Base-by-base conservation (phyloP, 805 yeast genomes). In the Monosporozyma aerobia region DNA sequence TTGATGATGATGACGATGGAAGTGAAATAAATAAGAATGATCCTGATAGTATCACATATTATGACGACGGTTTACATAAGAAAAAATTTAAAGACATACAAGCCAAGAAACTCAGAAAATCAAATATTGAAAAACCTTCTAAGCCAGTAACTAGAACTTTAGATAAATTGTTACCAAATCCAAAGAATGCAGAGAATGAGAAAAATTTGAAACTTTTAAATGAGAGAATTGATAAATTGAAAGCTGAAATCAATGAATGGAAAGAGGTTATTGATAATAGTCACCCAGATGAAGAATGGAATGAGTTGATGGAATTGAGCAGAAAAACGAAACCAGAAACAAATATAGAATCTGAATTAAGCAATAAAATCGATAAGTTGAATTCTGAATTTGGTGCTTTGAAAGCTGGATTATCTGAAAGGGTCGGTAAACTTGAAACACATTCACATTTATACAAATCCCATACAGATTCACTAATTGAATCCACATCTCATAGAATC, bases 151-250 rank as follows among this genome's bases (percentile, higher is more conserved):
- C 19, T 39, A 54, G 13, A 43, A 48, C 22, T 48, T 33, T 16
- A 29, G 39, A 25, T 33, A 40, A 32, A 13, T 40, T 54, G 23
- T 49, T 64, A 45, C 69, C 68, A n/a, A 68, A 68, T 52, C 56
- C 62, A 29, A 67, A 64, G 48, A 66, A 66, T 51, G 56, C 62
- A 5, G 62, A 62, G 47, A 67, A 67, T 54, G 59, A 59, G 43
- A 63, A 58, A 33, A 63, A 62, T 48, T 44, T 67, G 29, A 55
- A 54, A 23, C 48, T 57, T 3, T 49, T 68, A 41, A 48, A 57
- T 19, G 57, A 54, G 6, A 67, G 60, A 47, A 59, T 68, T n/a
- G 50, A 53, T 23, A 51, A 52, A 19, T 51, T 65, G n/a, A 57
- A 61, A 45, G 44, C 47, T 5, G 69, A 67, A 54, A 53, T 65